These are phyloP conservation scores for Corylus avellana DNA, from an alignment of 306 rosid genomes.

Conservation along the genomic window DNA sequence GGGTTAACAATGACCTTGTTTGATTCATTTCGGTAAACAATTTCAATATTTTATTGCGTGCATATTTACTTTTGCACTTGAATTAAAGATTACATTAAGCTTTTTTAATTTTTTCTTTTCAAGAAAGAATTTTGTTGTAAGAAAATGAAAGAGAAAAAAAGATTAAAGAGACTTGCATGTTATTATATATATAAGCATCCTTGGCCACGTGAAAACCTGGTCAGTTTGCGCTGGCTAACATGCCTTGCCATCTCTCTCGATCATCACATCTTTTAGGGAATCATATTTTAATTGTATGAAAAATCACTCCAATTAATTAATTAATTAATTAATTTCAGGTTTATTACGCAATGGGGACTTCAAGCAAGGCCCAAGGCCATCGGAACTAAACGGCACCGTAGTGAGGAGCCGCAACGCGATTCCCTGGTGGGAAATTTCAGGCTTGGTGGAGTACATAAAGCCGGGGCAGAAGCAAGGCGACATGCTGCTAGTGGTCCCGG, in stretches of 20 bases:
- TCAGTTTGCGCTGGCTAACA: constrained; percentile 14
- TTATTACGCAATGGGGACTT: constrained; percentile 70
- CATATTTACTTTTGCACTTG: too few species aligned
- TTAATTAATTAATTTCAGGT: constrained; percentile 38
- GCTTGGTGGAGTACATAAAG: constrained; percentile 70
- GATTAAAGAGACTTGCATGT: constrained; percentile 2
- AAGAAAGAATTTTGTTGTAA: too few species aligned
- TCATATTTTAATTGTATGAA: too few species aligned
- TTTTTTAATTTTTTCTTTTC: too few species aligned
- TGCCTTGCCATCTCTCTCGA: neutral
- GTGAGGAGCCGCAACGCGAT: constrained; percentile 37
- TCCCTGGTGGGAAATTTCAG: constrained; percentile 68
- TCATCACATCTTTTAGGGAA: too few species aligned
- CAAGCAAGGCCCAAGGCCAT: constrained; percentile 56
- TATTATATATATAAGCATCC: neutral
- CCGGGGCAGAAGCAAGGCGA: constrained; percentile 84
- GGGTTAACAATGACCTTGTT: too few species aligned
- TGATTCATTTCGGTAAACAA: too few species aligned
- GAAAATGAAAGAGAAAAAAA: neutral
- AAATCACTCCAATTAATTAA: too few species aligned
- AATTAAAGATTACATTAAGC: too few species aligned
- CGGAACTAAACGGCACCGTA: constrained; percentile 57
- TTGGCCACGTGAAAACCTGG: constrained; percentile 26
- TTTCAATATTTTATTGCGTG: too few species aligned
- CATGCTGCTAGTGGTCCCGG: constrained; percentile 71